Evolutionary conservation across 2,329 filamentous ascomycete genomes (phyloP).

Genomic region (Fusarium sp.): DNA sequence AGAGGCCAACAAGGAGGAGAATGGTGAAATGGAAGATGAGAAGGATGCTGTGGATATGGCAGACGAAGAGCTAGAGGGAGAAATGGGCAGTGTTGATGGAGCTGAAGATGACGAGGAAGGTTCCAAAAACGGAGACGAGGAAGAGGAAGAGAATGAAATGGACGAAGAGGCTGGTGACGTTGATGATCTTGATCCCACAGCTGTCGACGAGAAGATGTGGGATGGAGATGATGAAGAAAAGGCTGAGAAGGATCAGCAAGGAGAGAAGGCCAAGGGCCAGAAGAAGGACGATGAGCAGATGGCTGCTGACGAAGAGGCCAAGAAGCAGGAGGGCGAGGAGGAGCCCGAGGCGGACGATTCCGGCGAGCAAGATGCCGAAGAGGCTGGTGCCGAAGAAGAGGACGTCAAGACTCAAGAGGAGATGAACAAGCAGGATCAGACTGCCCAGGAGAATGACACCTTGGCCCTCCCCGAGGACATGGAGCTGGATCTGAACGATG

Average conservation of each 20-base stretch:
- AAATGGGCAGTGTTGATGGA: slow-evolving; percentile 74
- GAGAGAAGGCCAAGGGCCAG: slow-evolving; percentile 76
- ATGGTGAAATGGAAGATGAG: slow-evolving; percentile 78
- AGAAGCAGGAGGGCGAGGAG: slow-evolving; percentile 55
- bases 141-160: slow-evolving; percentile 77
- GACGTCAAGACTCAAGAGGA: slow-evolving; percentile 66
- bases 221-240: slow-evolving; percentile 85
- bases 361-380: slow-evolving; percentile 58
- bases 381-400: slow-evolving; percentile 71
- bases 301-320: slow-evolving; percentile 67
- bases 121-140: slow-evolving; percentile 70
- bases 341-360: slow-evolving; percentile 57
- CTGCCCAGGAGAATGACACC: slow-evolving; percentile 83
- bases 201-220: slow-evolving; percentile 99
- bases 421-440: slow-evolving; percentile 73
- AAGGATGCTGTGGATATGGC: slow-evolving; percentile 93
- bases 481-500: slow-evolving; percentile 83
- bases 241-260: slow-evolving; percentile 84
- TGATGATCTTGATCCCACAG: slow-evolving; percentile 87
- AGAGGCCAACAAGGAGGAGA: slow-evolving; percentile 75
- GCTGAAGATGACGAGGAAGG: slow-evolving; percentile 70
- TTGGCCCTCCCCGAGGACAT: slow-evolving; percentile 90
- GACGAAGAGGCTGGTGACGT: slow-evolving; percentile 93
- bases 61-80: slow-evolving; percentile 89
- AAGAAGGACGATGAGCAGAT: slow-evolving; percentile 72